These are phyloP conservation scores for Stephania cephalantha DNA, from an alignment of 164 flowering plant genomes.

Conservation along the genomic window DNA sequence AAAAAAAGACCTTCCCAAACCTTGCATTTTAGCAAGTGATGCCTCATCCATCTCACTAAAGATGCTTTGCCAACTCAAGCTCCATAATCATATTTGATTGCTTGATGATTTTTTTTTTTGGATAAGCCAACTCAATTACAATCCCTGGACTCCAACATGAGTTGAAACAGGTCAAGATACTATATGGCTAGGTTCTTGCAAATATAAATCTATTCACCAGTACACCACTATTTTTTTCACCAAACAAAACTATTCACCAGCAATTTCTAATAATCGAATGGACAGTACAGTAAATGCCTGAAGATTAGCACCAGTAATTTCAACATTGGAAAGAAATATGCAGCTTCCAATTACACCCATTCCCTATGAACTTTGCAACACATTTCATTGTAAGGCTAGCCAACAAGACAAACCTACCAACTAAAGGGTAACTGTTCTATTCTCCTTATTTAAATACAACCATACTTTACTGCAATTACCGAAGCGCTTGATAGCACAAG, in stretches of 20 bases:
- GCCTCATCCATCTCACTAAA: no score
- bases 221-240: no score
- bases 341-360: not conserved
- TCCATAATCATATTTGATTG: no score
- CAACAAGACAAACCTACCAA: not conserved
- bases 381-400: not conserved
- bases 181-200: not conserved
- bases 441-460: not conserved
- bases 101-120: no score
- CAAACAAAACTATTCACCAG: not conserved
- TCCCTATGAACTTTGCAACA: not conserved
- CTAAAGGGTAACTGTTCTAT: not conserved
- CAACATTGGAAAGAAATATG: not conserved
- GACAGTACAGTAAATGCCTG: not conserved
- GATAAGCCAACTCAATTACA: no score
- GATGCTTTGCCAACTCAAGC: no score
- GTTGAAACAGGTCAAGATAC: no score
- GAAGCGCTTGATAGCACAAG: not conserved
- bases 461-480: not conserved
- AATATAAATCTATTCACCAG: not conserved
- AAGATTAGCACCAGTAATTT: not conserved
- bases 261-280: not conserved
- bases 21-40: no score
- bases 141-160: no score
- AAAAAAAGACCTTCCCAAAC: no score